phyloP scores from a whole-genome alignment of 1,139 yeast species.

The Lodderomyces beijingensis region DNA sequence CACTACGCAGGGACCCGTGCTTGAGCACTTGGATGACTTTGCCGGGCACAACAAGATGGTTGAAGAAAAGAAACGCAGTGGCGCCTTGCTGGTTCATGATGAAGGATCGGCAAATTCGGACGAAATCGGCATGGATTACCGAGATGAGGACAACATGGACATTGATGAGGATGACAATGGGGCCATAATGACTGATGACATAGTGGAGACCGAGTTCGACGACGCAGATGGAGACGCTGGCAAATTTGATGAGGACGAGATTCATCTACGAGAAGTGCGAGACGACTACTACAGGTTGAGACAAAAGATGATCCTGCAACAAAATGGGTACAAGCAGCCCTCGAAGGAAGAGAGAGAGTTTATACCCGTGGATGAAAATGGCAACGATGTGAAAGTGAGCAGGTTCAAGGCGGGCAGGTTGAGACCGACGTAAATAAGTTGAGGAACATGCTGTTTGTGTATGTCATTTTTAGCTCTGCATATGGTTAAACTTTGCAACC shows the following conservation, averaged over 20 bases:
- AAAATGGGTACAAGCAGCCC: constrained; percentile 39
- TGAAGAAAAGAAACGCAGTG: constrained; percentile 21
- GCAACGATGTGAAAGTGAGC: constrained; percentile 57
- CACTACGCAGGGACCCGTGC: constrained; percentile 52
- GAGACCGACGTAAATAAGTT: no score
- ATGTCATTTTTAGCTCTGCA: no score
- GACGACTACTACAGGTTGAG: constrained; percentile 57
- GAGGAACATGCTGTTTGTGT: no score
- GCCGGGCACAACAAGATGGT: constrained; percentile 47
- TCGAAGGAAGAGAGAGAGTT: constrained; percentile 50
- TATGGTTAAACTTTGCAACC: no score
- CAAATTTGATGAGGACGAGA: constrained; percentile 21
- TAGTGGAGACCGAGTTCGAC: constrained; percentile 28
- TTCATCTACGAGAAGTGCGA: constrained; percentile 43
- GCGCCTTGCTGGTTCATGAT: no score
- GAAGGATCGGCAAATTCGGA: constrained; percentile 19
- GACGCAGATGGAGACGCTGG: constrained; percentile 8
- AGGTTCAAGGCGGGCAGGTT: constrained; percentile 51
- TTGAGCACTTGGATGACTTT: constrained; percentile 53
- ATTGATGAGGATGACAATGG: constrained; percentile 35
- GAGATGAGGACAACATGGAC: constrained; percentile 16
- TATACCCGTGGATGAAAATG: constrained; percentile 70
- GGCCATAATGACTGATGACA: constrained; percentile 32
- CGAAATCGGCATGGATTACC: constrained; percentile 17
- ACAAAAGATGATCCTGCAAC: constrained; percentile 41